These are phyloP conservation scores for Aspergillus puulaauensis DNA, from an alignment of 2,329 filamentous ascomycete genomes.

Conservation along the genomic window DNA sequence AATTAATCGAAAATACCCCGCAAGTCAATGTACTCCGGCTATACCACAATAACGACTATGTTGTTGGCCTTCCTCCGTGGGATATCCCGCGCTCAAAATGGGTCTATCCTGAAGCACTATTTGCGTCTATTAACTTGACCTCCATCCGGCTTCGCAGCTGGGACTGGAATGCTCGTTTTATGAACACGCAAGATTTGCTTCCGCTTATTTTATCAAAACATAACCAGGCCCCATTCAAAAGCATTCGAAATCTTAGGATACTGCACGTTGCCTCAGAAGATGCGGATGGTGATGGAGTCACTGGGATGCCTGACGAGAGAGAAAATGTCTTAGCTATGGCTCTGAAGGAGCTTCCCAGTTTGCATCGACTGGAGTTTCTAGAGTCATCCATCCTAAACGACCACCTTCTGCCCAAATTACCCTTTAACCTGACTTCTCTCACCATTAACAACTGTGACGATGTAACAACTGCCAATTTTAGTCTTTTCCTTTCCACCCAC, in stretches of 20 bases:
- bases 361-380: slow-evolving; percentile 71
- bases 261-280: slow-evolving; percentile 34
- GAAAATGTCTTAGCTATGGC: slow-evolving; percentile 46
- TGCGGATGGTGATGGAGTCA: slow-evolving; percentile 34
- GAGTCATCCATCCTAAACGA: slow-evolving; percentile 71
- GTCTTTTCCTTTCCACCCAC: slow-evolving; percentile 64
- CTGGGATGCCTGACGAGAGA: slow-evolving; percentile 36
- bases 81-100: slow-evolving; percentile 52
- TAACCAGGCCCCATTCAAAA: slow-evolving; percentile 53
- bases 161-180: slow-evolving; percentile 57
- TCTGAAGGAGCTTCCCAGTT: slow-evolving; percentile 57
- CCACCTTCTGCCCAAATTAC: slow-evolving; percentile 66
- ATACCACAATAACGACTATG: slow-evolving; percentile 64
- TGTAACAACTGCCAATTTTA: slow-evolving; percentile 66
- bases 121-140: slow-evolving; percentile 59
- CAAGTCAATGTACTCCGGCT: slow-evolving; percentile 70
- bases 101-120: slow-evolving; percentile 67
- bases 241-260: slow-evolving; percentile 35
- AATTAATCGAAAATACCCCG: slow-evolving; percentile 64
- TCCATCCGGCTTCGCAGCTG: slow-evolving; percentile 50
- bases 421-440: slow-evolving; percentile 64
- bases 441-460: slow-evolving; percentile 78
- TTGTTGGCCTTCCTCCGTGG: slow-evolving; percentile 33
- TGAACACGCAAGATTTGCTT: slow-evolving; percentile 35
- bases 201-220: slow-evolving; percentile 57